Evolutionary conservation across 176 grass and related monocot species (phyloP), one percentile per base, ranked within the genome.

Genomic region (Themeda triandra): DNA sequence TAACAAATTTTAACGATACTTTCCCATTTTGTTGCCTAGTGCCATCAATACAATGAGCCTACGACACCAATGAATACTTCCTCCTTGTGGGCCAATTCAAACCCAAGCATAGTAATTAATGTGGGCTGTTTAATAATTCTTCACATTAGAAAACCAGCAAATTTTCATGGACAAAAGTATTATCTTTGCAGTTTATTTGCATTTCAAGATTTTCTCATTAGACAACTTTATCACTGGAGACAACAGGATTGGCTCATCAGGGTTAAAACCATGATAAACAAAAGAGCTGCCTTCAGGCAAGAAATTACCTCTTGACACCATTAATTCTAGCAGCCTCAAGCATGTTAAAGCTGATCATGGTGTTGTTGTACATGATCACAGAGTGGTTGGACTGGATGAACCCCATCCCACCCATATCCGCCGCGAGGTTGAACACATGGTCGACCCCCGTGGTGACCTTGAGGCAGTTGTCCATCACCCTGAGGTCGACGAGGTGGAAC

Each of bases 281-380:
- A 73, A 30, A 30, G 40, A 69, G 48, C 13, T 39, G 44, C 27
- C 71, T 69, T 4, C 12, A 60, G 69, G 40, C 60, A 60, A 15
- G 36, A 28, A 36, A 23, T 86, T 29, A 96, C 94, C 94, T 96
- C 89, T 96, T 96, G 68, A 93, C 91, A 13, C 88, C 77, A 13
- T 91, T 96, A 68, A 96, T 92, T 67, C 94, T 90, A 67, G 88
- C 80, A 40, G 91, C 93, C 86, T 96, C 93, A 32, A 96, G 88
- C 93, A 96, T 92, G 80, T 91, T 96, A 81, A 96, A 96, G 80
- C 93, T 96, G 78, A 96, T 96, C 93, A 96, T 96, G 71, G 93
- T 96, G 80, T 96, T 96, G 86, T 96, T 93, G 68, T 96, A 96
- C 88, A 96, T 91, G 68, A 96, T 96, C 17, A 96, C 91, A 14